Base-by-base conservation (phyloP, 73 alveolate species). In the Blepharisma japonicum region DNA sequence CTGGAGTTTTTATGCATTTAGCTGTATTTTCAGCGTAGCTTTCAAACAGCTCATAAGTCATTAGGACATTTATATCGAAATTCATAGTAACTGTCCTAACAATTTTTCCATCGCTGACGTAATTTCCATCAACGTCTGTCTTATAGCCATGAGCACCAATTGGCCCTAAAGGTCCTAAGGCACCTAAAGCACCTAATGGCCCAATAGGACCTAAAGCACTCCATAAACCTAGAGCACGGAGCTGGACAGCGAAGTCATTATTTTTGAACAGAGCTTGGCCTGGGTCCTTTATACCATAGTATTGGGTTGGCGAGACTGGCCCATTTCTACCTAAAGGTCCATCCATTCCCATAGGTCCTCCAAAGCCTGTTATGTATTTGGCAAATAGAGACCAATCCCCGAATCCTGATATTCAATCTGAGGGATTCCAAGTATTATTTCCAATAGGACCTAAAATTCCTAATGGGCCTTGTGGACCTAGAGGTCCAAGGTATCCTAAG, bases 161-260 rank as follows among this genome's bases (percentile, higher is more conserved):
- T 3, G 78, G 78, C 21, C 78, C 78, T 6, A 68, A 55, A 14
- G 78, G 78, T 20, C 78, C 78, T 68, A 68, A 68, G 25, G 78
- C 61, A 68, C 81, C 81, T 45, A 72, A 55, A 8, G 83, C 77
- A 11, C 87, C 87, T 18, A 81, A 55, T 32, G 87, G 82, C 45
- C 82, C 82, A 14, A 80, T 45, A 0, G 87, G 82, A 46, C 82
- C 82, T 7, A 70, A 55, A n/a, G 82, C 54, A 23, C 78, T 27
- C 68, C 68, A 80, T n/a, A 80, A 14, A 23, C 87, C 87, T n/a
- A 81, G 82, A 7, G 83, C 83, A 70, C 87, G 32, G 23, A 81
- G 71, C 20, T 81, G 56, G 49, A 68, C 51, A 68, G 87, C 87
- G 50, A 81, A 81, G 38, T 47, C 56, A 32, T 81, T 71, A 48